Percentiles rank a stretch among this genome's conserved stretches.
These are phyloP conservation scores for Geranomyces michiganensis DNA, from an alignment of 192 early-diverging fungal species.

Conservation along the genomic window DNA sequence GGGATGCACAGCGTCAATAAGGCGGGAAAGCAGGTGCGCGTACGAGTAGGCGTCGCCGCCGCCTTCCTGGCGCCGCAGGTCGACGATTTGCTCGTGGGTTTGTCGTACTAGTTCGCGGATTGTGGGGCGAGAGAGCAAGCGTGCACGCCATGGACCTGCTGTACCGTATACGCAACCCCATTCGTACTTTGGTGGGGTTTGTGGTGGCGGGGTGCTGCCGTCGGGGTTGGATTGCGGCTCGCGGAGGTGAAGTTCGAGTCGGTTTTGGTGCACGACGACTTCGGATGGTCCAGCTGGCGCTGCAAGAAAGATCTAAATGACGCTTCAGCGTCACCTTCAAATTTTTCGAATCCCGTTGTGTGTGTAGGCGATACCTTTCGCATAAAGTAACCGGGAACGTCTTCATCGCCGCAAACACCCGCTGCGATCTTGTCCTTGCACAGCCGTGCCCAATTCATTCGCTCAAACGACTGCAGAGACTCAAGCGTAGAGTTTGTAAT, in stretches of 20 bases:
- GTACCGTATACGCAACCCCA: constrained; percentile 43
- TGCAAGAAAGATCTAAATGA: constrained; percentile 24
- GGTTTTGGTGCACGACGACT: constrained; percentile 20
- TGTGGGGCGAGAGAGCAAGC: constrained; percentile 29
- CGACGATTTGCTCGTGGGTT: constrained; percentile 38
- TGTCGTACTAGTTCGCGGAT: constrained; percentile 38
- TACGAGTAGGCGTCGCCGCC: constrained; percentile 37
- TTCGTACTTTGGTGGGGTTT: constrained; percentile 14
- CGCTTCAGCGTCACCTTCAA: too few species aligned
- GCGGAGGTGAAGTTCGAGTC: constrained; percentile 34
- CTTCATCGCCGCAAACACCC: constrained; percentile 43
- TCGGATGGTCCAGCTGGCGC: constrained; percentile 7
- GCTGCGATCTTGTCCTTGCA: constrained; percentile 46
- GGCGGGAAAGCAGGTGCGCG: constrained; percentile 40
- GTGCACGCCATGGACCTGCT: constrained; percentile 26
- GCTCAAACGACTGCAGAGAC: constrained; percentile 47
- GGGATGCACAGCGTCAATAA: constrained; percentile 56
- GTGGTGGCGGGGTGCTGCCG: background rate
- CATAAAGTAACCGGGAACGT: constrained; percentile 47
- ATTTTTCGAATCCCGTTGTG: too few species aligned
- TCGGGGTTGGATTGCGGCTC: background rate
- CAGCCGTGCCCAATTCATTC: constrained; percentile 45
- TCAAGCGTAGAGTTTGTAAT: constrained; percentile 48
- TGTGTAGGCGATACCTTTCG: constrained; percentile 37
- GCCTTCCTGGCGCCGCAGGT: background rate